phyloP scores from a whole-genome alignment of 2,329 filamentous ascomycete species.

The Nannizzia gypsea region DNA sequence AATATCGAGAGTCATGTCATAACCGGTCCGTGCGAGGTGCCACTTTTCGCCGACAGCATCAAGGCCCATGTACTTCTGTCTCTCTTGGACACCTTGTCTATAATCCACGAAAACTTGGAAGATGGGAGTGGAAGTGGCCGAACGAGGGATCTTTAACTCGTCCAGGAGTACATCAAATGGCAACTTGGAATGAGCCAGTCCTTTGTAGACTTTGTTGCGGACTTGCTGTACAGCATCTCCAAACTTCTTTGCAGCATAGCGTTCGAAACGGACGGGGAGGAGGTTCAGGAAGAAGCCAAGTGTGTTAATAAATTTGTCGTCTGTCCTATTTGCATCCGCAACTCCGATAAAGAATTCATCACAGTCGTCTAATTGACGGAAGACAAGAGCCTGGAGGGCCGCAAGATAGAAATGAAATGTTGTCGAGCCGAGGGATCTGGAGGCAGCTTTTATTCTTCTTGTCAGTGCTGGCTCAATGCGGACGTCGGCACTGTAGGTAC shows the following conservation, averaged over 20 bases:
- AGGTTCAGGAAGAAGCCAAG: conserved; percentile 42
- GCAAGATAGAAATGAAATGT: conserved; percentile 40
- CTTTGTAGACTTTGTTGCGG: conserved; percentile 22
- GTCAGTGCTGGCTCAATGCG: conserved; percentile 9
- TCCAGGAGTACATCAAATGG: conserved; percentile 42
- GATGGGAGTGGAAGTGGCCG: conserved; percentile 32
- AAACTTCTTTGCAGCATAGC: conserved; percentile 20
- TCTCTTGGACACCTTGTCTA: conserved; percentile 20
- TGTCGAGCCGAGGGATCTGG: conserved; percentile 20
- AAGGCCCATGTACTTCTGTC: not conserved
- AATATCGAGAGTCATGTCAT: conserved; percentile 31
- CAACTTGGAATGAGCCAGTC: conserved; percentile 33
- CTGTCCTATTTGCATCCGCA: conserved; percentile 34
- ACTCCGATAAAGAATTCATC: conserved; percentile 38
- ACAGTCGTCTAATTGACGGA: conserved; percentile 24
- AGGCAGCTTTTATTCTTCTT: conserved; percentile 17
- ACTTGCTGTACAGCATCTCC: conserved; percentile 20
- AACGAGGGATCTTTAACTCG: conserved; percentile 32
- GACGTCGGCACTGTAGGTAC: not conserved
- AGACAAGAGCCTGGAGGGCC: conserved; percentile 29
- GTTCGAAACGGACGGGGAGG: conserved; percentile 34
- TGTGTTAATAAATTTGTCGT: conserved; percentile 23
- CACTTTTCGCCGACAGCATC: not conserved
- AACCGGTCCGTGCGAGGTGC: conserved; percentile 18
- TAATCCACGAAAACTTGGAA: conserved; percentile 44